Percentiles rank a stretch among this genome's conserved stretches.
These are phyloP conservation scores for Termitomyces sp. DNA, from an alignment of 768 basidiomycete species.

Conservation along the genomic window DNA sequence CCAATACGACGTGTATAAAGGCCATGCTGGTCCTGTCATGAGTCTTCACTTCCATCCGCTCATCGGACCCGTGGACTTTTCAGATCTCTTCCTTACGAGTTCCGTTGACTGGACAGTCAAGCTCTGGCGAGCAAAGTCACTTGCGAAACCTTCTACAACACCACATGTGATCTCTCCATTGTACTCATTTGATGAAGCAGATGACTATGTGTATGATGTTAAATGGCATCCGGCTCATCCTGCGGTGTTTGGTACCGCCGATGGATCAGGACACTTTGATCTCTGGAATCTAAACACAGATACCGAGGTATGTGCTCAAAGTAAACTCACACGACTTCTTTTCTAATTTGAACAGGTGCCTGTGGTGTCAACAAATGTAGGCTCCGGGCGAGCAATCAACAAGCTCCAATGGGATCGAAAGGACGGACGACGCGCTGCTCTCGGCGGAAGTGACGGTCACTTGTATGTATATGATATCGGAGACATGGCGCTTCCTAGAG, in stretches of 20 bases:
- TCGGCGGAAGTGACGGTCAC: slow-evolving; percentile 91
- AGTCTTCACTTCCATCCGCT: slow-evolving; percentile 94
- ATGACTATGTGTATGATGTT: slow-evolving; percentile 98
- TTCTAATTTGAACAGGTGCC: slow-evolving; percentile 62
- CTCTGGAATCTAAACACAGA: slow-evolving; percentile 98
- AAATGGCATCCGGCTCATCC: slow-evolving; percentile 98
- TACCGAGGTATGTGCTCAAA: slow-evolving; percentile 77
- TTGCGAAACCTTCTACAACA: slow-evolving; percentile 68
- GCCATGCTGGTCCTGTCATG: slow-evolving; percentile 91
- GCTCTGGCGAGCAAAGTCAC: slow-evolving; percentile 84
- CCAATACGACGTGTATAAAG: slow-evolving; percentile 89
- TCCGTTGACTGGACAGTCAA: slow-evolving; percentile 99
- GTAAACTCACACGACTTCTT: not conserved
- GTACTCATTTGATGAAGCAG: slow-evolving; percentile 95
- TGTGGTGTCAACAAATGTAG: slow-evolving; percentile 80
- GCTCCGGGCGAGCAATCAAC: slow-evolving; percentile 83
- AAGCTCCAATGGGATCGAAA: slow-evolving; percentile 95
- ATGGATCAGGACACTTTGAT: slow-evolving; percentile 94
- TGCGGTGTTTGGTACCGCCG: slow-evolving; percentile 88
- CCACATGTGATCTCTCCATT: slow-evolving; percentile 65
- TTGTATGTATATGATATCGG: slow-evolving; percentile 95
- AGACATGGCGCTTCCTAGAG: slow-evolving; percentile 83
- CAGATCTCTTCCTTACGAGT: slow-evolving; percentile 89
- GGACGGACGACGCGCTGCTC: slow-evolving; percentile 84
- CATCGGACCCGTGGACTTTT: slow-evolving; percentile 89